Base-by-base conservation (phyloP, 1,139 yeast genomes). In the Lodderomyces elongisporus region DNA sequence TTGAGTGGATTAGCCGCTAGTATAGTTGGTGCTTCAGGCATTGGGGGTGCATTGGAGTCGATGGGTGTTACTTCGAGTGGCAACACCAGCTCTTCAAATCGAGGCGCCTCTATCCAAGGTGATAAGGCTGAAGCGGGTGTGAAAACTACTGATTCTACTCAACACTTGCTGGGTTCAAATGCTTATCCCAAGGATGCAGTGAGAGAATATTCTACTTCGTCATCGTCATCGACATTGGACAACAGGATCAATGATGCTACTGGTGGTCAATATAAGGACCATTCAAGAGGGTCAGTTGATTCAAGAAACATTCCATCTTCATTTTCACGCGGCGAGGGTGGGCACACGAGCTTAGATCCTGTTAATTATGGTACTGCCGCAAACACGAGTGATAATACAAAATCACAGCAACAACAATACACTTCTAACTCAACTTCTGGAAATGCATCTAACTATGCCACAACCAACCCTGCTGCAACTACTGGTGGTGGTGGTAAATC, bases 151-250 rank as follows among this genome's bases (percentile, higher is more conserved):
- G 36, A 24, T 16, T 26, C 27, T 9, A 14, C 20, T 21, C 28
- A 17, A 25, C 34, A 35, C 26, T 33, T 30, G 17, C 28, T 28
- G 28, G 36, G 36, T 8, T 31, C 37, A n/a, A 30, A 27, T 17
- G 34, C 34, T 13, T 34, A 37, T 23, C 37, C 37, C 10, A 25
- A 32, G 20, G n/a, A 27, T 14, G 36, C 35, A 21, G 33, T 28
- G 8, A 16, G 28, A 22, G 35, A 34, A 13, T 30, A 30, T 27
- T 34, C 34, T 10, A n/a, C n/a, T n/a, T n/a, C n/a, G n/a, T n/a
- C n/a, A n/a, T n/a, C n/a, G n/a, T n/a, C n/a, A n/a, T n/a, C n/a
- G n/a, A n/a, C n/a, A n/a, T n/a, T n/a, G n/a, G n/a, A n/a, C n/a
- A n/a, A n/a, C n/a, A n/a, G n/a, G n/a, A n/a, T n/a, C n/a, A n/a